Base-by-base conservation (phyloP, 805 yeast species). In the Candida ponderosae region DNA sequence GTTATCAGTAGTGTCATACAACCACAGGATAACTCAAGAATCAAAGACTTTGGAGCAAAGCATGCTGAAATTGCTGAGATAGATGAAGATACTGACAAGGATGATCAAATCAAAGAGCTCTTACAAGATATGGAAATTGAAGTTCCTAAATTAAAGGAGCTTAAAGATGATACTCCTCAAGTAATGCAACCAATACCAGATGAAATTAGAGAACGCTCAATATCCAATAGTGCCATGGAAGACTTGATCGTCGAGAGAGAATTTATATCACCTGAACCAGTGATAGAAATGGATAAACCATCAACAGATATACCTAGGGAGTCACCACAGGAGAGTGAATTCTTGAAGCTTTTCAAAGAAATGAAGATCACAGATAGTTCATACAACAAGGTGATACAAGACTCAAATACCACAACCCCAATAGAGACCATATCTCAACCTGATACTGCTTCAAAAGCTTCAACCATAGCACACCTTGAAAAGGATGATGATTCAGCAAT, bases 1-100 rank as follows among this genome's bases (percentile, higher is more conserved):
- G 68, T 88, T 2, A 53, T 82, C 1, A 56, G 43, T 13, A 53
- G 75, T n/a, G 46, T 62, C 4, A 62, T 76, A 3, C 61, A 60
- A 23, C 73, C 74, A 0, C 61, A 66, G 18, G 48, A 53, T 28
- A 48, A 46, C 18, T 48, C 48, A 38, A 43, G 41, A 21, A 32
- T 57, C 15, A 39, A 46, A 18, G 47, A 41, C 8, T 45, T 60
- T 20, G 50, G 56, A 8, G 44, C 49, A 19, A 16, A 37, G 4
- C 40, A 40, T 35, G 47, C 14, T 13, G n/a, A 33, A 10, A 24
- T 36, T 4, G 33, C 29, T 18, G 18, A 31, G 6, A 37, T 37
- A 15, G 37, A 35, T 18, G 37, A 42, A 21, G 39, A 29, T 10
- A 30, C 24, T 5, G 20, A 20, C 15, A 17, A 31, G 4, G 45